phyloP scores from a whole-genome alignment of 768 basidiomycete genomes.

The Amanita muscaria region DNA sequence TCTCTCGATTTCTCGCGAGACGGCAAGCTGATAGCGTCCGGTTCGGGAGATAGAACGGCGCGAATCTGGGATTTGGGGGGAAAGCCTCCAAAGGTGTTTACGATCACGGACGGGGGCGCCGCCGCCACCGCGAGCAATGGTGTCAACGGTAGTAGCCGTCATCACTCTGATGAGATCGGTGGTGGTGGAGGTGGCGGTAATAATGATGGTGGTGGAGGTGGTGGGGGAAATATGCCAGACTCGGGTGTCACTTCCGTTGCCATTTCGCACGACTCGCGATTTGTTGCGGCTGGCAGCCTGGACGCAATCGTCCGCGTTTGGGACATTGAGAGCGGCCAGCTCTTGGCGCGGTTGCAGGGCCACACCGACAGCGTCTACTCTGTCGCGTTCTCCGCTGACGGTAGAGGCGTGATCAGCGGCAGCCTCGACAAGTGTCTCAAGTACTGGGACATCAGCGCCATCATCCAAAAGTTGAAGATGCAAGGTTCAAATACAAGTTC shows the following conservation, averaged over 20 bases:
- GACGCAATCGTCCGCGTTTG: conserved; percentile 70
- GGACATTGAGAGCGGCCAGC: conserved; percentile 53
- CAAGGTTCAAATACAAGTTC: conserved; percentile 32
- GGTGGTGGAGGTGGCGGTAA: too few relatives aligned
- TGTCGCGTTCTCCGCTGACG: conserved; percentile 89
- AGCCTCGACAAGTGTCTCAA: conserved; percentile 80
- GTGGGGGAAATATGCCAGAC: conserved; percentile 30
- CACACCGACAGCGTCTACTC: conserved; percentile 79
- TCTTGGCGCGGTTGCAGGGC: conserved; percentile 64
- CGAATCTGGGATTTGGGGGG: conserved; percentile 32
- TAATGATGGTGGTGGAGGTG: too few relatives aligned
- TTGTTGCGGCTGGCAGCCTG: conserved; percentile 54
- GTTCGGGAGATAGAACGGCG: conserved; percentile 51
- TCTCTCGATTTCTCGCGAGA: conserved; percentile 82
- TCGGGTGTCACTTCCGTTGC: conserved; percentile 68
- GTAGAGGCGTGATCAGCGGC: conserved; percentile 80
- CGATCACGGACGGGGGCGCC: conserved; percentile 31
- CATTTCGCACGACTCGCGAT: conserved; percentile 62
- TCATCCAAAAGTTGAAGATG: conserved; percentile 58
- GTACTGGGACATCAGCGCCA: conserved; percentile 73
- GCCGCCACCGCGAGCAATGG: conserved; percentile 28
- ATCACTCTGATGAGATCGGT: too few relatives aligned
- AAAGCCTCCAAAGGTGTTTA: conserved; percentile 20
- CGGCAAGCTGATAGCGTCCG: conserved; percentile 71
- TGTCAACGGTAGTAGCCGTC: conserved; percentile 36